Evolutionary conservation across 2,329 filamentous ascomycete genomes (phyloP).

Genomic region (Paecilomyces niveus): DNA sequence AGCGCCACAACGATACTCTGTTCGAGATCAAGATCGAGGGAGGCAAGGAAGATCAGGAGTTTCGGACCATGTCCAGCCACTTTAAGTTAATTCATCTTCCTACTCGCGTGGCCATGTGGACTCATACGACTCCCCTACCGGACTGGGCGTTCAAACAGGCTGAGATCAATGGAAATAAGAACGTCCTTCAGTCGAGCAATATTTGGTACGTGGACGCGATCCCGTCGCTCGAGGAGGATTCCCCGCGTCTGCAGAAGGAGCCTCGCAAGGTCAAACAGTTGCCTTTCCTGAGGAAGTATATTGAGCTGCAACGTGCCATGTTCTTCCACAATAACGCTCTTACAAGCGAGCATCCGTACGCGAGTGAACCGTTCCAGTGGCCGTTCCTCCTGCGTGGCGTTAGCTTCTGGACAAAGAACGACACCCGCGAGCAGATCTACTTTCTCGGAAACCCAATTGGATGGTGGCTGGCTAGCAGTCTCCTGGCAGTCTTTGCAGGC

Average conservation of each 20-base stretch:
- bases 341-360: constrained; percentile 93
- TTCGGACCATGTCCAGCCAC: constrained; percentile 83
- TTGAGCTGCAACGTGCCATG: constrained; percentile 95
- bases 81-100: constrained; percentile 95
- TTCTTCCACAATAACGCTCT: constrained; percentile 99
- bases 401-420: constrained; percentile 98
- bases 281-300: constrained; percentile 88
- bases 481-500: constrained; percentile 87
- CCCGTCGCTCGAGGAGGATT: constrained; percentile 65
- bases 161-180: constrained; percentile 99
- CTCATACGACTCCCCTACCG: constrained; percentile 86
- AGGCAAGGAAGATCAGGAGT: constrained; percentile 71
- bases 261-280: constrained; percentile 72
- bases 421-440: constrained; percentile 94
- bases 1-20: constrained; percentile 77
- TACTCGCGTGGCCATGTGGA: constrained; percentile 99
- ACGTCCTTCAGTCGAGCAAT: constrained; percentile 80
- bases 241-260: constrained; percentile 66
- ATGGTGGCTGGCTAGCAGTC: constrained; percentile 92
- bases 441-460: constrained; percentile 95
- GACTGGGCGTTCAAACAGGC: constrained; percentile 97
- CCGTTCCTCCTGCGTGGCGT: constrained; percentile 95
- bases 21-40: constrained; percentile 90
- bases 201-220: constrained; percentile 93
- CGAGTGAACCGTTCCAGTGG: constrained; percentile 93